Evolutionary conservation across 768 basidiomycete genomes (phyloP), one percentile per base, ranked within the genome.

Genomic region (Kwoniella bestiolae): DNA sequence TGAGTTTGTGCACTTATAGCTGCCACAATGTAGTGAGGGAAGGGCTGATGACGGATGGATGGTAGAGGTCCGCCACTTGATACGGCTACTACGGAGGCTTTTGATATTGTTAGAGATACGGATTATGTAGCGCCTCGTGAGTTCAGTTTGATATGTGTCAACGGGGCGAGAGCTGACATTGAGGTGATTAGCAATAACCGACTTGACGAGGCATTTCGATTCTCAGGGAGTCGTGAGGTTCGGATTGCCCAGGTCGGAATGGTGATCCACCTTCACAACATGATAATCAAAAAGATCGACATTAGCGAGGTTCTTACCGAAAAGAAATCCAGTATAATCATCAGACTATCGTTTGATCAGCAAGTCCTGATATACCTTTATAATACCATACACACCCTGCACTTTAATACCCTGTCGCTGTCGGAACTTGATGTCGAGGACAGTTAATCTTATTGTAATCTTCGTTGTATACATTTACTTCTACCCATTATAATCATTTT

Each of bases 111-210:
- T 32, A 83, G 88, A 18, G 86, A 89, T 74, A 82, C 85, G 63
- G 85, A 88, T 73, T 96, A 95, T 81, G 84, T 86, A 66, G 91
- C 91, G 56, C 89, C 88, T 66, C 86, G 93, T 94, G 81, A 82
- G 91, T 81, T 46, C 58, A 66, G 35, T 69, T 56, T 66, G 66
- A 61, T 68, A 63, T 51, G 35, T 63, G 32, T 59, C 46, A 69
- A 72, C 75, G 23, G 28, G 16, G 16, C 51, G 29, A 21, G 6
- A 11, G 31, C 55, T 21, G 45, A 56, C 38, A 14, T n/a, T 23
- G 47, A 29, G 1, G 12, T 35, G 14, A 25, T 60, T 65, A 64
- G 76, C 70, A 16, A 66, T 74, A 57, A 87, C 87, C 46, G 83
- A 83, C 25, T 81, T 88, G 44, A 88, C 87, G 50, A 83, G 86